These are phyloP conservation scores for Solanum peruvianum DNA, from an alignment of 257 asterid genomes.

Conservation along the genomic window DNA sequence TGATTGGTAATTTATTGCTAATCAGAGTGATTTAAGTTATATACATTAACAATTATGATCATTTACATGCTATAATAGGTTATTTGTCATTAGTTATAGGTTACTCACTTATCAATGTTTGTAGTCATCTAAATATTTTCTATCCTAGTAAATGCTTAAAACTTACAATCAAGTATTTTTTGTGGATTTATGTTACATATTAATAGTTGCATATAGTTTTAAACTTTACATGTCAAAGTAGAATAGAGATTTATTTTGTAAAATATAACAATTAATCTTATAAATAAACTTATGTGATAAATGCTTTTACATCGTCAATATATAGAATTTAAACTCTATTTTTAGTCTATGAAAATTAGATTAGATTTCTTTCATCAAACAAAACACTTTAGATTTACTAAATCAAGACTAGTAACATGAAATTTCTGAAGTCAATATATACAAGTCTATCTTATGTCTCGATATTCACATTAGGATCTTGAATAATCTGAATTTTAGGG, in stretches of 20 bases:
- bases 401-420: neutral
- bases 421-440: neutral
- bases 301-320: neutral
- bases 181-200: too few species aligned
- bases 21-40: neutral
- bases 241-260: neutral
- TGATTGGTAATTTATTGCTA: neutral
- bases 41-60: neutral
- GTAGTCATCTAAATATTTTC: too few species aligned
- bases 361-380: too few species aligned
- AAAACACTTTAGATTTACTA: too few species aligned
- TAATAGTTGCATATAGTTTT: too few species aligned
- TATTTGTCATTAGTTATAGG: neutral
- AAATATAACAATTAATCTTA: neutral
- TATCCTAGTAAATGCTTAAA: too few species aligned
- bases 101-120: too few species aligned
- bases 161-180: too few species aligned
- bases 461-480: neutral
- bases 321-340: neutral
- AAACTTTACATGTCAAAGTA: neutral
- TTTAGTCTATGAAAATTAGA: too few species aligned
- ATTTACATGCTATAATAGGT: neutral
- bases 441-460: neutral
- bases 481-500: neutral
- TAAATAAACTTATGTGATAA: neutral